phyloP scores from a whole-genome alignment of 148 eudicot species.

The Rhododendron molle region DNA sequence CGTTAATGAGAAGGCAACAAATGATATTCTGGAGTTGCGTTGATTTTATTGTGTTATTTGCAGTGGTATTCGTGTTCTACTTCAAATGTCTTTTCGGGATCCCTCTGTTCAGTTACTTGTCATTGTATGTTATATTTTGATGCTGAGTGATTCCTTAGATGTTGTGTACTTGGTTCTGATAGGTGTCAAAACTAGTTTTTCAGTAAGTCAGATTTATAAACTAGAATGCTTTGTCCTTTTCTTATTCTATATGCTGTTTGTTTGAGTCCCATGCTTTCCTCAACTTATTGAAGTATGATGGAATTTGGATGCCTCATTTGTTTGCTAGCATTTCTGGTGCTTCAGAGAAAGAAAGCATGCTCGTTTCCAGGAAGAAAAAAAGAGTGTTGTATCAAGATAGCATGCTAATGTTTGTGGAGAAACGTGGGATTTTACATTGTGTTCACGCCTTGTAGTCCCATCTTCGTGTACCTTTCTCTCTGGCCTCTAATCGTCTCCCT shows the following conservation, averaged over 20 bases:
- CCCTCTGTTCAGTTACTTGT: neutral
- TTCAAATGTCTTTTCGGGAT: neutral
- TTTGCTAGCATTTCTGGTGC: neutral
- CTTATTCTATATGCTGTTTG: neutral
- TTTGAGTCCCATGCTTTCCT: neutral
- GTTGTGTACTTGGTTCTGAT: neutral
- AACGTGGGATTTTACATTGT: neutral
- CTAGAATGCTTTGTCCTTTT: neutral
- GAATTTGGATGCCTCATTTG: neutral
- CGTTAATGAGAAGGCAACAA: neutral
- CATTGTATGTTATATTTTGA: neutral
- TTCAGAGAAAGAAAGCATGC: neutral
- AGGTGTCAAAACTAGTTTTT: neutral
- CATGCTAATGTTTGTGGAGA: neutral
- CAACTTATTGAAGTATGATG: neutral
- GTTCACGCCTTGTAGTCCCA: neutral
- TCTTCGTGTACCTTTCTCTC: neutral
- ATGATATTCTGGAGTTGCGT: neutral
- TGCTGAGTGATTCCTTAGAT: neutral
- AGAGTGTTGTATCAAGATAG: neutral
- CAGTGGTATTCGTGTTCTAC: neutral
- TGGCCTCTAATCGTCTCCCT: neutral
- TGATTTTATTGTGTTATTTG: neutral
- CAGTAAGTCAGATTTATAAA: neutral
- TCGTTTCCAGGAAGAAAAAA: neutral